Evolutionary conservation across 352 stramenopile species (phyloP), one percentile per base, ranked within the genome.

Genomic region (Globisporangium iwayamae): DNA sequence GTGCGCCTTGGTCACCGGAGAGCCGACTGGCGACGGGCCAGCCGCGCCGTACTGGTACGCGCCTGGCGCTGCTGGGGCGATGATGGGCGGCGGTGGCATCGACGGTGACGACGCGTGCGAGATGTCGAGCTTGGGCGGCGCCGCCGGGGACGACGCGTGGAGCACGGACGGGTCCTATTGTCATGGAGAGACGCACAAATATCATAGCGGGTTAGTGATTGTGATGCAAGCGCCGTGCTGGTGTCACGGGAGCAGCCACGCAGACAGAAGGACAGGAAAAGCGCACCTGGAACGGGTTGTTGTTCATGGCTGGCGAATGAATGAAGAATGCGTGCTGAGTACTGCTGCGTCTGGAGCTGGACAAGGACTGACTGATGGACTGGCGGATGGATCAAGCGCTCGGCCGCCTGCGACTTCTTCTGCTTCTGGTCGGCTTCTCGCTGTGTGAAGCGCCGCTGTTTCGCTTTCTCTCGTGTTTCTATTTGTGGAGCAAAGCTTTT

Each of bases 161-260:
- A 81, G 58, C 62, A 85, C 74, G 8, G 76, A 78, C 13, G 76
- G 73, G 60, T 85, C 72, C 51, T 74, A 18, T 52, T 30, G n/a
- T 4, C 43, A 22, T 9, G 18, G 6, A 10, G 18, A 50, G 18
- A 28, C 18, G 16, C 18, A 50, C 18, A 25, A 22, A 22, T 50
- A 25, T 20, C 11, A 20, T 20, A 7, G 22, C 5, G 11, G 8
- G n/a, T 52, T 52, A 52, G 43, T 16, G n/a, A 50, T 25, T 18
- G 20, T 28, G n/a, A 34, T 10, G 46, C 46, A 45, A 45, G 38
- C 38, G 1, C 13, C 13, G 14, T 51, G 20, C 1, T 9, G 20
- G 18, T 10, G 10, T 32, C 46, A 30, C n/a, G 7, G 28, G 48
- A 34, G 13, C 3, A n/a, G 25, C 14, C 6, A 6, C 9, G 4